These are phyloP conservation scores for Xylariaceae sp. DNA, from an alignment of 2,329 filamentous ascomycete species.

Conservation along the genomic window DNA sequence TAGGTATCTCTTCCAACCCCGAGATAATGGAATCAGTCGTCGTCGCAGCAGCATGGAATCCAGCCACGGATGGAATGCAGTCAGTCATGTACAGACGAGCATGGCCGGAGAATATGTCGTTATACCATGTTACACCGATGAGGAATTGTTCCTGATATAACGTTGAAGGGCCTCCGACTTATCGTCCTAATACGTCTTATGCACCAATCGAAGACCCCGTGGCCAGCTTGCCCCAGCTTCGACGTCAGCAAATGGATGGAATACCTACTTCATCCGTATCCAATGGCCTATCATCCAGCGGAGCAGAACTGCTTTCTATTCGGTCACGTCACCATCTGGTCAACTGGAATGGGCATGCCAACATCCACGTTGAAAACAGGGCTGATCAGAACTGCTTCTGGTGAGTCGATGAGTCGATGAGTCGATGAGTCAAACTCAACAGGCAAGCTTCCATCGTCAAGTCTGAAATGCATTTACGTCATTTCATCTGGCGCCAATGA, in stretches of 20 bases:
- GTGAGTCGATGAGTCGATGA: too few relatives aligned
- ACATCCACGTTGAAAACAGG: neutral
- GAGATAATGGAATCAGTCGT: too few relatives aligned
- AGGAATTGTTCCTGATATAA: neutral
- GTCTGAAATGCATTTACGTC: neutral
- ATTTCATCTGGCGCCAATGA: neutral
- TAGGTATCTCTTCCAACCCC: too few relatives aligned
- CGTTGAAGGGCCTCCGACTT: neutral
- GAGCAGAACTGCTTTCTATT: too few relatives aligned
- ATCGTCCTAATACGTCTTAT: neutral
- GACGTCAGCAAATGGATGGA: too few relatives aligned
- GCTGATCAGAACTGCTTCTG: too few relatives aligned
- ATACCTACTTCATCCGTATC: neutral
- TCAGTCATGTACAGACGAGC: too few relatives aligned
- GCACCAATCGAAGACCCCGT: neutral
- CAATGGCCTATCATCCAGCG: neutral
- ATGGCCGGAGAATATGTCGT: too few relatives aligned
- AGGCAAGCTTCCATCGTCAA: neutral
- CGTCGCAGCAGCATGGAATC: too few relatives aligned
- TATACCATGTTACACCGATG: too few relatives aligned
- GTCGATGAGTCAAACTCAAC: neutral
- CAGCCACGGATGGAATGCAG: too few relatives aligned
- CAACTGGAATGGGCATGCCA: neutral
- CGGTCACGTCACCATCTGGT: slow-evolving; percentile 5
- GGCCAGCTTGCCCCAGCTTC: too few relatives aligned